phyloP scores from a whole-genome alignment of 768 basidiomycete genomes.

The Peribolospora baueri region DNA sequence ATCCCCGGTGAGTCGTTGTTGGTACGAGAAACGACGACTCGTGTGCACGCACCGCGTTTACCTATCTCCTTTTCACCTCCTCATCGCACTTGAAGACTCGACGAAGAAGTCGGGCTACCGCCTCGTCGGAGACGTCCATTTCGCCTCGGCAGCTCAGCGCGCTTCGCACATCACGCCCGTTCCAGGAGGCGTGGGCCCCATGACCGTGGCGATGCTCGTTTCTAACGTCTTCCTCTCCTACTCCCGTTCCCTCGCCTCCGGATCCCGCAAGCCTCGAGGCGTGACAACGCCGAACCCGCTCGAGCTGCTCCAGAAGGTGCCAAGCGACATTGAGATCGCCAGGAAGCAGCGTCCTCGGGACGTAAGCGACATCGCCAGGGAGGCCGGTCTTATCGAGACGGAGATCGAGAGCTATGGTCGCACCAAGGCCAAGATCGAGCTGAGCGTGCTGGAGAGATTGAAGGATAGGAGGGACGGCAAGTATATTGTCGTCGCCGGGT shows the following conservation, averaged over 20 bases:
- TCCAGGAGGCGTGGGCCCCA: constrained; percentile 96
- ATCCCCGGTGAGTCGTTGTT: constrained; percentile 38
- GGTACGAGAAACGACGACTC: too few species aligned
- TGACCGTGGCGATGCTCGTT: constrained; percentile 98
- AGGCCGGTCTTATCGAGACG: constrained; percentile 61
- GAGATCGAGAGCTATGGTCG: constrained; percentile 86
- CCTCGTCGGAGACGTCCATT: constrained; percentile 89
- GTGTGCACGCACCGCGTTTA: background rate
- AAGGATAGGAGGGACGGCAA: constrained; percentile 31
- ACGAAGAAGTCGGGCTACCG: constrained; percentile 88
- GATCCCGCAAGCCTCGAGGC: background rate
- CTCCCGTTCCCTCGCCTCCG: constrained; percentile 38
- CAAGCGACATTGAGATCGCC: constrained; percentile 88
- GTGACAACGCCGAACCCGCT: constrained; percentile 43
- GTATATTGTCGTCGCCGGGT: constrained; percentile 89
- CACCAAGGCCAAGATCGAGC: constrained; percentile 92
- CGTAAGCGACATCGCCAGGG: constrained; percentile 52
- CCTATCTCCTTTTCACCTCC: background rate
- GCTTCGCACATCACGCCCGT: constrained; percentile 91
- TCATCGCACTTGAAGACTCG: constrained; percentile 28
- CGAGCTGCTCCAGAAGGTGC: constrained; percentile 59
- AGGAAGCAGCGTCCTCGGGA: constrained; percentile 85
- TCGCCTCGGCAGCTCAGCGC: constrained; percentile 40
- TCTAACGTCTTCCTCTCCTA: constrained; percentile 71
- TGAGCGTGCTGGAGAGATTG: constrained; percentile 45